Evolutionary conservation across 2,329 filamentous ascomycete genomes (phyloP), one percentile per base, ranked within the genome.

Genomic region (Trichoderma sp.): DNA sequence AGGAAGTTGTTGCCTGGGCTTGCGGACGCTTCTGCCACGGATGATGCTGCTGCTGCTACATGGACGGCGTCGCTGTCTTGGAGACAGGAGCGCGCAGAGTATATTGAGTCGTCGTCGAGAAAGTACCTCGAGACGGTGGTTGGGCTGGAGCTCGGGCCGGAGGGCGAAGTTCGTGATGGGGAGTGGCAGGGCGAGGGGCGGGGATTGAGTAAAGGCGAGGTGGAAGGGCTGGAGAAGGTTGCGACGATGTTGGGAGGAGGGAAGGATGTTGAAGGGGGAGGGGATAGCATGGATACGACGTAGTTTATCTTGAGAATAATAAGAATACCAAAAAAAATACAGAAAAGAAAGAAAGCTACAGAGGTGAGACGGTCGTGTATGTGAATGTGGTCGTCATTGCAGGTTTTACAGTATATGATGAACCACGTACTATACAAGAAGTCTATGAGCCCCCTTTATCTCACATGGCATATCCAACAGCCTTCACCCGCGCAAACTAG

Each of bases 71-170:
- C n/a, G 78, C 69, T 19, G 75, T 85, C 84, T 54, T 92, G 88
- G 81, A 85, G 89, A 45, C 86, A 89, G 64, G 89, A 95, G 76
- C 84, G 94, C 69, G 84, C 90, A 67, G 86, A 91, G 71, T 98
- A 98, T 76, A 89, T 98, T 58, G 94, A 97, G 79, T 86, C 86
- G 64, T 89, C 93, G 74, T 92, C 92, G 60, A 84, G 88, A 72
- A 85, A 91, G 69, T 92, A 96, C 76, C 81, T 97, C 48, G 92
- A 97, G 80, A 84, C 80, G 32, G 82, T 87, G 53, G 82, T 88
- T 54, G 91, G 91, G 0, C 80, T 94, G 67, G 90, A 92, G 73
- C 76, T 91, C 37, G 88, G 86, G 2, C 76, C 80, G 5, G 80
- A 85, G 69, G 89, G 89, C 12, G 88, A 88, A 73, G 84, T 90